Evolutionary conservation across 202 grass and related monocot species (phyloP).

Genomic region (Schoenoplectus triqueter): DNA sequence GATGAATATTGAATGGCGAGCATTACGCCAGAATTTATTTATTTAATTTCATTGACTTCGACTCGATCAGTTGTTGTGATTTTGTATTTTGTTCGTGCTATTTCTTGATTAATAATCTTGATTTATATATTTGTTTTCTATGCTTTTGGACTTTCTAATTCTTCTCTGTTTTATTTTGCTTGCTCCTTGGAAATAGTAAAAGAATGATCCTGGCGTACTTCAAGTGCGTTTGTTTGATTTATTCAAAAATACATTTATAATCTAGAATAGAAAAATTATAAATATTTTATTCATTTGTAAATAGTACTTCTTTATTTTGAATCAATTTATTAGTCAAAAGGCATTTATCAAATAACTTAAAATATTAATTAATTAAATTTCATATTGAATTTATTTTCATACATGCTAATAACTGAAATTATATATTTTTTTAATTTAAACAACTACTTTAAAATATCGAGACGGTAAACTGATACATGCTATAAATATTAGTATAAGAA

Average conservation of each 20-base stretch:
- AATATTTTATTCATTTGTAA: no score
- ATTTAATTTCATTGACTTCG: conserved; percentile 33
- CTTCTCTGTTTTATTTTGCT: neutral
- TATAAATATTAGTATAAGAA: no score
- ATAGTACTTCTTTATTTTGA: no score
- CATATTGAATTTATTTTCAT: no score
- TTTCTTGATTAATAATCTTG: neutral
- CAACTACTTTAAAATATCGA: no score
- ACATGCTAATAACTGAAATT: no score
- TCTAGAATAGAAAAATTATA: no score
- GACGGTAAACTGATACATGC: no score
- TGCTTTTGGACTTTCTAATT: neutral
- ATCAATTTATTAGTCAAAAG: no score
- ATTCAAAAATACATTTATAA: neutral
- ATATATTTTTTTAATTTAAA: no score
- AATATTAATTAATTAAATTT: no score
- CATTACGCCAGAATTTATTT: neutral
- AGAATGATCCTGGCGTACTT: neutral
- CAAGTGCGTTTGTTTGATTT: neutral
- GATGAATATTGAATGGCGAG: neutral
- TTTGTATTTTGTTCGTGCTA: neutral
- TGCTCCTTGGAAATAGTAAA: neutral
- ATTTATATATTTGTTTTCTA: neutral
- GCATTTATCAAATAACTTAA: no score
- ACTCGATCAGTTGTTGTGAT: neutral